Base-by-base conservation (phyloP, 306 rosid genomes). In the Cajanus cajan region DNA sequence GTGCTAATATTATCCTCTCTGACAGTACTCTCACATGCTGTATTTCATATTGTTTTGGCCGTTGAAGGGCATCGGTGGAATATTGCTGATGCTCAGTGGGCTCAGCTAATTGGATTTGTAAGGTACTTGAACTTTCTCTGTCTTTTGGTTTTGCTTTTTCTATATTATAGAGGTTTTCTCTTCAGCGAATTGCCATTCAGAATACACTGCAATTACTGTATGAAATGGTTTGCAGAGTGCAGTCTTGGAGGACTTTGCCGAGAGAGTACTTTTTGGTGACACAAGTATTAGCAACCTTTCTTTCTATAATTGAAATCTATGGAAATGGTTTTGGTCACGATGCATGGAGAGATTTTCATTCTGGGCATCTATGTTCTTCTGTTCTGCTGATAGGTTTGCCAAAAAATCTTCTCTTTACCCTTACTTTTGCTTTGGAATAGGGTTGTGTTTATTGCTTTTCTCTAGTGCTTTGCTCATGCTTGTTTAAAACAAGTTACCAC, bases 81-180 rank as follows among this genome's bases (percentile, higher is more conserved):
- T 75, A 54, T 61, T 24, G 80, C 79, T 19, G 92, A 90, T 86
- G 85, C 88, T 55, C 84, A 88, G 84, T 91, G 97, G 98, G 91
- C 89, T 71, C 85, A 90, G 74, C 84, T 94, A 85, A 81, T 92
- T 61, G 98, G 98, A 79, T 80, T 94, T 71, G 84, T 82, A 87
- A 87, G 81, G 98, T 92, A 82, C 21, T 63, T 75, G 68, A 68
- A 64, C 59, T 71, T 71, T 54, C 64, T 67, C 71, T 67, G 16
- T 41, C 15, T 33, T 44, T 44, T 55, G 25, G 33, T 58, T 71
- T 8, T 11, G 37, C 47, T 51, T 41, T 48, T 22, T 62, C 69
- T 59, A 24, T 59, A 64, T 44, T 47, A 12, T 50, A 19, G 51
- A 50, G 18, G 41, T 76, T 70, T 12, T 62, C 36, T 50, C 63